Conservation (phyloP, 768 basidiomycete genomes). For the Auricularia cornea region DNA sequence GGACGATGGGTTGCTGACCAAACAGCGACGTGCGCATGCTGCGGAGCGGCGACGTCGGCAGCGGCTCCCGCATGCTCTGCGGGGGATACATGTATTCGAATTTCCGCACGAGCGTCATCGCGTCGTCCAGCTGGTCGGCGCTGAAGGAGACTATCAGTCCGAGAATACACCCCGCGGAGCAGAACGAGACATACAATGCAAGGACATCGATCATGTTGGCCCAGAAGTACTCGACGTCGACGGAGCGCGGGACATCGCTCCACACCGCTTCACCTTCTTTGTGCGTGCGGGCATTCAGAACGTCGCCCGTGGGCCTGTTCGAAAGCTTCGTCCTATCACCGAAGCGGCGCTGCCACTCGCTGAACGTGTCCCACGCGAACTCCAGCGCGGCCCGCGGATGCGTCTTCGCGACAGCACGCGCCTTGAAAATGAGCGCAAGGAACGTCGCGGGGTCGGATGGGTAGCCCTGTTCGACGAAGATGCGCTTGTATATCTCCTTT, state of each 20-base stretch:
- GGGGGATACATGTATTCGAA: constrained; percentile 67
- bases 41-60: constrained; percentile 39
- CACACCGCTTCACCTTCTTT: background rate
- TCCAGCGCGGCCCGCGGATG: constrained; percentile 41
- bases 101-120: constrained; percentile 45
- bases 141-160: constrained; percentile 25
- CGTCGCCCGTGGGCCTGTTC: background rate
- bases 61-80: constrained; percentile 31
- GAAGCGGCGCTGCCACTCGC: constrained; percentile 39
- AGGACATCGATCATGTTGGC: constrained; percentile 58
- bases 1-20: constrained; percentile 58
- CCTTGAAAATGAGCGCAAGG: constrained; percentile 44
- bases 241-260: background rate
- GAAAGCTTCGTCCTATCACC: background rate
- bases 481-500: constrained; percentile 37
- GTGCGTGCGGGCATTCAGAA: background rate
- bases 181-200: constrained; percentile 40
- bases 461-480: constrained; percentile 39
- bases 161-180: constrained; percentile 19
- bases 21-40: constrained; percentile 51
- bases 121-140: constrained; percentile 27
- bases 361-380: constrained; percentile 61
- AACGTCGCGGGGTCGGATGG: constrained; percentile 57
- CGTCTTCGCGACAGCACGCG: constrained; percentile 11
- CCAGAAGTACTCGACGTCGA: constrained; percentile 55